Percentiles rank a stretch among this genome's conserved stretches.
Conservation (phyloP, 805 yeast species). For the Metschnikowia borealis region DNA sequence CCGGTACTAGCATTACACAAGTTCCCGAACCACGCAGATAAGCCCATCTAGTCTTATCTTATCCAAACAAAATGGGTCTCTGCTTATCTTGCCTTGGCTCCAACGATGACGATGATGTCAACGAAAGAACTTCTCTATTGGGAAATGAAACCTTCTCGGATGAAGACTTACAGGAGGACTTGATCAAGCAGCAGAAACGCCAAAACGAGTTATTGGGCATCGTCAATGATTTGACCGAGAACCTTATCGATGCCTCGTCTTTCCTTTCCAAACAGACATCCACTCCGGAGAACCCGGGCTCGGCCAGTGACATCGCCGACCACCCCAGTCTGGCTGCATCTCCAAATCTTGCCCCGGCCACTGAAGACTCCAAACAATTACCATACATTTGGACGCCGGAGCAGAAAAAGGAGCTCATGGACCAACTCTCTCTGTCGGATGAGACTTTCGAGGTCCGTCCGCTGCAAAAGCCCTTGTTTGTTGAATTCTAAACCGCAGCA, state of each 20-base stretch:
- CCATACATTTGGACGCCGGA: conserved; percentile 23
- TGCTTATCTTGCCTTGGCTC: conserved; percentile 45
- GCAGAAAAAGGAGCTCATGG: conserved; percentile 23
- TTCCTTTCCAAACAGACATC: conserved; percentile 19
- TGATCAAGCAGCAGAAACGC: conserved; percentile 40
- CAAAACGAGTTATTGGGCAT: conserved; percentile 45
- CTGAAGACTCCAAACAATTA: conserved; percentile 15
- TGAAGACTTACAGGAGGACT: conserved; percentile 32
- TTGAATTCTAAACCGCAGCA: conserved; percentile 7
- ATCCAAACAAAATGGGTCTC: conserved; percentile 36
- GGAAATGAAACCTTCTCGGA: conserved; percentile 26
- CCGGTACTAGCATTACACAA: too few relatives aligned
- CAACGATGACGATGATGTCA: conserved; percentile 30
- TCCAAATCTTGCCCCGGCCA: conserved; percentile 10
- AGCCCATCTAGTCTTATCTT: neutral
- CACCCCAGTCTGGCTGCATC: conserved; percentile 7
- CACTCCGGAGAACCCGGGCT: conserved; percentile 5
- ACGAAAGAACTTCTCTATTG: conserved; percentile 39
- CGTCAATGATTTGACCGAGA: conserved; percentile 39
- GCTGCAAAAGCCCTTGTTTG: conserved; percentile 14
- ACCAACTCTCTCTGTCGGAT: conserved; percentile 18
- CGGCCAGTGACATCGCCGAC: conserved; percentile 9
- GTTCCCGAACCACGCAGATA: too few relatives aligned
- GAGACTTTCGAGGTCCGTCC: conserved; percentile 11
- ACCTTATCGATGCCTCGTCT: conserved; percentile 35